A percentile compares a stretch with the other conserved stretches of the same genome.
phyloP scores from a whole-genome alignment of 352 stramenopile genomes.

The Phytophthora meadii region DNA sequence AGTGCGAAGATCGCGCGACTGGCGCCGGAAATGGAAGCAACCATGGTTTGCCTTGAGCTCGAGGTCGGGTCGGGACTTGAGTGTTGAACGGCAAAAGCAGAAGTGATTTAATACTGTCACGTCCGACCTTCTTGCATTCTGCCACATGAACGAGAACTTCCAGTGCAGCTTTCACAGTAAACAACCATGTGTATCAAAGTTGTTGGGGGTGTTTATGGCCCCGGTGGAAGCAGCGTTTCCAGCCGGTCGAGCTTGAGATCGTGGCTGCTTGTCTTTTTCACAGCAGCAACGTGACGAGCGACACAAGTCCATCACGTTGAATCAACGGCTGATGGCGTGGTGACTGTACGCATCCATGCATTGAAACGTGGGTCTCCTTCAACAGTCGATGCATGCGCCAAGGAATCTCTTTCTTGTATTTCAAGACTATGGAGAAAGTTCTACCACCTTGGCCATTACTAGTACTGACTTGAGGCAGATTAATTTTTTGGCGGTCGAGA shows the following conservation, averaged over 20 bases:
- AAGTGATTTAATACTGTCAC: slow-evolving; percentile 13
- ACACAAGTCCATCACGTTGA: background rate
- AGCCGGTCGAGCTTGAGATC: slow-evolving; percentile 1
- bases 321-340: too few species aligned
- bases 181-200: background rate
- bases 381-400: too few species aligned
- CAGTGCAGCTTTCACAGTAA: background rate
- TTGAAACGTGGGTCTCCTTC: too few species aligned
- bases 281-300: slow-evolving; percentile 3
- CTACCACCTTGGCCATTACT: slow-evolving; percentile 1
- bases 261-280: slow-evolving; percentile 10
- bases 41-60: slow-evolving; percentile 26
- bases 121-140: background rate
- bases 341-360: too few species aligned
- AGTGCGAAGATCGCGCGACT: slow-evolving; percentile 28
- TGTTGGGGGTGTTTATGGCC: background rate
- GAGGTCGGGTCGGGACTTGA: slow-evolving; percentile 16
- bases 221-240: background rate
- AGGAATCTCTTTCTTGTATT: too few species aligned
- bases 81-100: slow-evolving; percentile 15
- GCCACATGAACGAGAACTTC: background rate
- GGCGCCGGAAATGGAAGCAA: slow-evolving; percentile 17
- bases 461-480: slow-evolving; percentile 3
- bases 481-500: background rate
- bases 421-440: background rate